Base-by-base conservation (phyloP, 192 early-diverging fungal species). In the Dissophora ornata region DNA sequence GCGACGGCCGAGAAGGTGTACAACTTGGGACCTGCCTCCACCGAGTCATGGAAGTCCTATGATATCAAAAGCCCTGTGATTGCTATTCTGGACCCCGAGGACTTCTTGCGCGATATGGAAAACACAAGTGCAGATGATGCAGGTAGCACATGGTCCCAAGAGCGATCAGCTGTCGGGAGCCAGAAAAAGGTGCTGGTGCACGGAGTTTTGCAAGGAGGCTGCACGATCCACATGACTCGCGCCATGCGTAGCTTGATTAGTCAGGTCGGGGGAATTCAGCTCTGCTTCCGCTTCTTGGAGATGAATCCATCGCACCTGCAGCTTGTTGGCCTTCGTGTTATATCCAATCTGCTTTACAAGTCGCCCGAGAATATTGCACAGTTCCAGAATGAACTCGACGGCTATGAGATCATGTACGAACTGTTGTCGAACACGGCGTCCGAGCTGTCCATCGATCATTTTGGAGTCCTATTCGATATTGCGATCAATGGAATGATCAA, bases 331-430 rank as follows among this genome's bases (percentile, higher is more conserved):
- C 71, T 81, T 15, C 71, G 80, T 5, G 71, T 74, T 4, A 75
- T 81, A 12, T 81, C 80, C 26, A 81, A 81, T 50, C 36, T 81
- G 24, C 62, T 81, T 30, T 81, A 81, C 57, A 81, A 81, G 50
- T 75, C 71, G 3, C 71, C 80, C 3, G 66, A 75, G 42, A 81
- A 81, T 42, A 60, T 81, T 52, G 49, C 65, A 7, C 55, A 81
- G 46, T 81, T 81, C 32, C 73, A 67, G 46, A 81, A 67, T 22
- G 67, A 81, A 9, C 33, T 69, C 18, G 52, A 81, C 53, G 80
- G 80, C 29, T 81, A 73, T 57, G 70, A 69, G 50, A 45, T 65
- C 3, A 69, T 75, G 54, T 62, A 74, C 25, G 60, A 75, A 15
- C 44, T 69, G 19, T 29, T 81, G 30, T 29, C 50, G 4, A 81